A percentile compares a stretch with the other conserved stretches of the same genome.
These are phyloP conservation scores for Wickerhamomyces subpelliculosus DNA, from an alignment of 805 yeast species.

Conservation along the genomic window DNA sequence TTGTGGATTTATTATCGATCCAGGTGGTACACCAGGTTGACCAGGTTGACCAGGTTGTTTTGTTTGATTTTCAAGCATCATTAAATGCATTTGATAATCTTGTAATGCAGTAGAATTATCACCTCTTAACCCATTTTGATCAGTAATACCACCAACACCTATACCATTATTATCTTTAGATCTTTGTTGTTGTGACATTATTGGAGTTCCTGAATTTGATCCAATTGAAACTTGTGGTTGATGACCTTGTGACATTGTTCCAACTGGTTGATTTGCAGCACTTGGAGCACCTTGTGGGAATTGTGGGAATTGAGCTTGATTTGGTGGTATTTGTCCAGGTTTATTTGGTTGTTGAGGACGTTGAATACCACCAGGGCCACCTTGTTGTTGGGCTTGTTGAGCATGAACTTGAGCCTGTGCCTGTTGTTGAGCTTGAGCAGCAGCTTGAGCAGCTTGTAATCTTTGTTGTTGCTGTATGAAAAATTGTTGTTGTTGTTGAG, in stretches of 20 bases:
- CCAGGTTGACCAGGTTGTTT: conserved; percentile 27
- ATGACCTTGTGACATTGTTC: too few species aligned
- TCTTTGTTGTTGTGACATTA: conserved; percentile 2
- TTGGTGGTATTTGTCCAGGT: not conserved
- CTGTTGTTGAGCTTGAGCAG: conserved; percentile 16
- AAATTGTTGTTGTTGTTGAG: conserved; percentile 9
- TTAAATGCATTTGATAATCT: conserved; percentile 75
- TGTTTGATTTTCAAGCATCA: conserved; percentile 70
- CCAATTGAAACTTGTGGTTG: too few species aligned
- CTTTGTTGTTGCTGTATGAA: conserved; percentile 8
- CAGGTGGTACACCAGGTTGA: not conserved
- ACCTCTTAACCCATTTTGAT: conserved; percentile 12
- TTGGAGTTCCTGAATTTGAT: not conserved
- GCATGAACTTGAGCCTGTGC: conserved; percentile 19
- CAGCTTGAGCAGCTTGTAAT: not conserved
- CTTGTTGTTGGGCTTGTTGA: conserved; percentile 1
- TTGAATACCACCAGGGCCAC: not conserved
- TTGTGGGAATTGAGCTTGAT: conserved; percentile 1
- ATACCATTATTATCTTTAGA: too few species aligned
- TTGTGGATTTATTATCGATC: not conserved
- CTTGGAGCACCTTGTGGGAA: not conserved
- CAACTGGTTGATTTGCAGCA: not conserved
- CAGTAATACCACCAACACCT: too few species aligned
- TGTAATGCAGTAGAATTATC: conserved; percentile 47
- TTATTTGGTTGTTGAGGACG: conserved; percentile 5